Percentiles rank a stretch among this genome's conserved stretches.
These are phyloP conservation scores for Incumbomyces lentus DNA, from an alignment of 2,329 filamentous ascomycete species.

Conservation along the genomic window DNA sequence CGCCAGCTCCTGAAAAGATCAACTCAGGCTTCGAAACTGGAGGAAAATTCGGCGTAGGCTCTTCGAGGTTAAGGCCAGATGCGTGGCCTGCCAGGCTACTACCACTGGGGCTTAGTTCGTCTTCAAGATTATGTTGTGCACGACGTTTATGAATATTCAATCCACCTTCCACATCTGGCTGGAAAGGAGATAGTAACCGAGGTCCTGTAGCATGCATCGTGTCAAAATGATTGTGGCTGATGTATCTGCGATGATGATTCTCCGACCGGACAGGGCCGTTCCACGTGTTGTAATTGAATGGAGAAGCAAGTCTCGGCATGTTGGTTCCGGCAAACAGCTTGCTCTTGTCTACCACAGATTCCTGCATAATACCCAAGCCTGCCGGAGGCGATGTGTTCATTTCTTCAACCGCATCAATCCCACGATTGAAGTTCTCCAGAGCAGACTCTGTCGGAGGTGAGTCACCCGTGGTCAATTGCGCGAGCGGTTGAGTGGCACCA, in stretches of 20 bases:
- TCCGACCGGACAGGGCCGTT: slow-evolving; percentile 28
- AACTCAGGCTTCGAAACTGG: slow-evolving; percentile 28
- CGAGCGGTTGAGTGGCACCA: slow-evolving; percentile 30
- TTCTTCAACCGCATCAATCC: slow-evolving; percentile 16
- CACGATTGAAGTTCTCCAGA: slow-evolving; percentile 27
- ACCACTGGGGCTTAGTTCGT: slow-evolving; percentile 37
- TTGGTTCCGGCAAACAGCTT: slow-evolving; percentile 14
- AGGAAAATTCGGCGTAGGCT: slow-evolving; percentile 31
- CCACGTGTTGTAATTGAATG: slow-evolving; percentile 42
- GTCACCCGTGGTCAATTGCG: slow-evolving; percentile 26
- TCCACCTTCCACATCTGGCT: slow-evolving; percentile 43
- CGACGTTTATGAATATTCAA: slow-evolving; percentile 46
- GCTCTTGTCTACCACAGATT: slow-evolving; percentile 10
- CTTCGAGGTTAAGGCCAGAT: slow-evolving; percentile 25
- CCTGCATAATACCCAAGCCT: slow-evolving; percentile 13
- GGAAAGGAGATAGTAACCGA: slow-evolving; percentile 42
- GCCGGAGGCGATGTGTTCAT: slow-evolving; percentile 11
- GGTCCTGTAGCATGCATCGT: slow-evolving; percentile 36
- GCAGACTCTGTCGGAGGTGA: slow-evolving; percentile 18
- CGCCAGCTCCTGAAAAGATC: slow-evolving; percentile 22
- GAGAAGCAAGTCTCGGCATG: slow-evolving; percentile 36
- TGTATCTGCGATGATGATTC: slow-evolving; percentile 22
- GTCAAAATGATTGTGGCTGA: slow-evolving; percentile 29
- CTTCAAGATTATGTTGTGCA: slow-evolving; percentile 45
- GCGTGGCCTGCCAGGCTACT: slow-evolving; percentile 26